Conservation (phyloP, 768 basidiomycete species). For the Psilocybe tampanensis region DNA sequence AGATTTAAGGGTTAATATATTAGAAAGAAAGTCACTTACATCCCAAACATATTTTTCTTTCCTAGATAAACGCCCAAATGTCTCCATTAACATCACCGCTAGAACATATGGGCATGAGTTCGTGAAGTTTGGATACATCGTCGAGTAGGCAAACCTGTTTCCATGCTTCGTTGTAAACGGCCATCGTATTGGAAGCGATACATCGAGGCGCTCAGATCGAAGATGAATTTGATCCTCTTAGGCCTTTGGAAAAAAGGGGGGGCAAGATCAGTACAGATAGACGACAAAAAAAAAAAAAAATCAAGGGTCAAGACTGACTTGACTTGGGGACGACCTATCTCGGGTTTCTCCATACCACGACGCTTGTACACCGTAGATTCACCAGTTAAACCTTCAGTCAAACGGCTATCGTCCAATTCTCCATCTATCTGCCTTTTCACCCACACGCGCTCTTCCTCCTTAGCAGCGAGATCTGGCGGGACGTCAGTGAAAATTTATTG, state of each 20-base stretch:
- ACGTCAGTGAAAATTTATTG: not conserved
- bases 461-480: conserved; percentile 59
- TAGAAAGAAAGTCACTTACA: conserved; percentile 42
- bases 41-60: conserved; percentile 81
- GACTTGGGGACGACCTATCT: conserved; percentile 66
- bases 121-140: not conserved
- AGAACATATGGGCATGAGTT: no score
- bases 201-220: conserved; percentile 75
- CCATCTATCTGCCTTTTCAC: conserved; percentile 73
- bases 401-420: conserved; percentile 65
- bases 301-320: conserved; percentile 42
- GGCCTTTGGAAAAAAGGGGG: conserved; percentile 47
- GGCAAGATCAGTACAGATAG: not conserved
- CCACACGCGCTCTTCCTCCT: conserved; percentile 73
- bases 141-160: conserved; percentile 49
- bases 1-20: not conserved
- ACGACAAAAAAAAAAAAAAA: not conserved
- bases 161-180: conserved; percentile 61
- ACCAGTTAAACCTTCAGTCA: conserved; percentile 70
- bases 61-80: conserved; percentile 59
- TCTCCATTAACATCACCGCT: conserved; percentile 80
- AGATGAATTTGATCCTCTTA: conserved; percentile 69
- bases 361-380: conserved; percentile 74
- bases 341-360: conserved; percentile 69
- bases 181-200: conserved; percentile 78